These are phyloP conservation scores for Penicillium cinerascens DNA, from an alignment of 495 filamentous ascomycete species.

Conservation along the genomic window DNA sequence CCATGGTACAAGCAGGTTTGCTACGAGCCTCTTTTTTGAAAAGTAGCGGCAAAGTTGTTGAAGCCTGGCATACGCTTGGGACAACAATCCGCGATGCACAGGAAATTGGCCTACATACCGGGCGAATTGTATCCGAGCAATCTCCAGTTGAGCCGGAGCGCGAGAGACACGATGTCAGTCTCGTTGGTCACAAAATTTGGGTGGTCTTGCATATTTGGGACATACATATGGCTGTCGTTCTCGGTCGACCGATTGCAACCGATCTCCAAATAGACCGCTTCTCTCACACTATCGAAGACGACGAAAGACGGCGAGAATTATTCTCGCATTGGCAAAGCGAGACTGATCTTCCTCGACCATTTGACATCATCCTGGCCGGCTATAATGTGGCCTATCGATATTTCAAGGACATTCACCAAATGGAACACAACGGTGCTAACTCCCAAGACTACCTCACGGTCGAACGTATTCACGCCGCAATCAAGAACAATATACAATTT, in stretches of 20 bases:
- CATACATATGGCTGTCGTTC: conserved; percentile 54
- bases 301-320: background rate
- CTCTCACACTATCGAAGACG: conserved; percentile 4
- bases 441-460: conserved; percentile 51
- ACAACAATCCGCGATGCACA: conserved; percentile 58
- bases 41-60: conserved; percentile 32
- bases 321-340: conserved; percentile 15
- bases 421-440: conserved; percentile 51
- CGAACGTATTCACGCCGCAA: conserved; percentile 49
- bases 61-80: conserved; percentile 57
- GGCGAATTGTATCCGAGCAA: conserved; percentile 5
- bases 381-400: conserved; percentile 22
- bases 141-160: background rate
- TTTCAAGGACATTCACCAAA: conserved; percentile 19
- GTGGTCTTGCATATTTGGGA: conserved; percentile 57
- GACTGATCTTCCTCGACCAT: conserved; percentile 13
- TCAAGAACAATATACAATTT: conserved; percentile 42
- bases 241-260: conserved; percentile 50
- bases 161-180: background rate
- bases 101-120: conserved; percentile 56
- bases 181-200: conserved; percentile 41
- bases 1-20: conserved; percentile 55
- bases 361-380: conserved; percentile 19
- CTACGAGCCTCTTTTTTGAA: conserved; percentile 32
- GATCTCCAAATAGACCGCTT: conserved; percentile 12